These are phyloP conservation scores for Eucalyptus marginata DNA, from an alignment of 345 rosid species.

Conservation along the genomic window DNA sequence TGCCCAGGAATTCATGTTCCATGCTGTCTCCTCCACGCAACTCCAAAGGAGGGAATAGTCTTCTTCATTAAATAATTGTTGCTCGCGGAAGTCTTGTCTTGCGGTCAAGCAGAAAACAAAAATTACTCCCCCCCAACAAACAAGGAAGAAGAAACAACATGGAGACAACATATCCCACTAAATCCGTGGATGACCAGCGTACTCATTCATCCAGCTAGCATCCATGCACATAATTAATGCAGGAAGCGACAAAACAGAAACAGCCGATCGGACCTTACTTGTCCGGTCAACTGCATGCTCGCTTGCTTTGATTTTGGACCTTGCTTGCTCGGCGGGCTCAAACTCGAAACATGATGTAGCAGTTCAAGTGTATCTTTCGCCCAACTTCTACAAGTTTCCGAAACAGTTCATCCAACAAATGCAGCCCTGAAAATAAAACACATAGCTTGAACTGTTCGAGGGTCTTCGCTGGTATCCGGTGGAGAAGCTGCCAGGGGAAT, in stretches of 20 bases:
- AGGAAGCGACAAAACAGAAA: not conserved
- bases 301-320: not conserved
- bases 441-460: slow-evolving; percentile 28
- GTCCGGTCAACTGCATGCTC: not conserved
- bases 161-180: not conserved
- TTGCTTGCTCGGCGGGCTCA: not conserved
- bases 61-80: not conserved
- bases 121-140: not conserved
- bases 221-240: not conserved
- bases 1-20: not conserved
- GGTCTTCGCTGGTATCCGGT: slow-evolving; percentile 91
- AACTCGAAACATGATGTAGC: not conserved
- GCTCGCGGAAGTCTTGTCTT: not conserved
- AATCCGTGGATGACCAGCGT: not conserved
- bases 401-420: not conserved
- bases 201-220: not conserved
- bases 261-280: not conserved
- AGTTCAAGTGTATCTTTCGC: not conserved
- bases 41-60: not conserved
- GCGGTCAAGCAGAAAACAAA: not conserved
- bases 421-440: not conserved
- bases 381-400: not conserved
- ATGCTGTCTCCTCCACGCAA: not conserved
- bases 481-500: slow-evolving; percentile 91
- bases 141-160: not conserved